A percentile compares a stretch with the other conserved stretches of the same genome.
These are phyloP conservation scores for Penicillium tannophilum DNA, from an alignment of 495 filamentous ascomycete species.

Conservation along the genomic window DNA sequence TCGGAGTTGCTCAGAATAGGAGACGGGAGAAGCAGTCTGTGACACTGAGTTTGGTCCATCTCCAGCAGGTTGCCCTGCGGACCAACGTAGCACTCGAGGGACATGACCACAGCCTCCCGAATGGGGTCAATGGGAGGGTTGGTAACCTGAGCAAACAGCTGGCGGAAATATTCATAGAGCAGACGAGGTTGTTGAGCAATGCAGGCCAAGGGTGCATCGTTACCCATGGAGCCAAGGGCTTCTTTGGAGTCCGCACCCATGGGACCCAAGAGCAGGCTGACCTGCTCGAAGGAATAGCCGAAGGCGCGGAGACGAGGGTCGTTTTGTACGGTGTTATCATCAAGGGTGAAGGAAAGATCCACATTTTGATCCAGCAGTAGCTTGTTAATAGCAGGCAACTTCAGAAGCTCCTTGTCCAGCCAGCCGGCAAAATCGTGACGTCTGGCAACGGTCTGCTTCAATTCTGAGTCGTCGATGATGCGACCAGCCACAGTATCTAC, in stretches of 20 bases:
- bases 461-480: constrained; percentile 92
- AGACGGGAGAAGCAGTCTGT: constrained; percentile 81
- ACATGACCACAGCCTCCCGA: constrained; percentile 98
- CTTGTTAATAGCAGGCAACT: constrained; percentile 71
- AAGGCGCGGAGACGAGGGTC: constrained; percentile 86
- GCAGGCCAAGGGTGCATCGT: constrained; percentile 94
- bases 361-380: constrained; percentile 59
- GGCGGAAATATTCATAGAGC: constrained; percentile 97
- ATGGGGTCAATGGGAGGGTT: constrained; percentile 99
- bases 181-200: constrained; percentile 86
- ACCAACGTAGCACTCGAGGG: constrained; percentile 94
- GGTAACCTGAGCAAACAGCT: constrained; percentile 98
- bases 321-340: constrained; percentile 76
- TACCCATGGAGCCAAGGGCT: constrained; percentile 99
- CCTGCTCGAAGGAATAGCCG: constrained; percentile 96
- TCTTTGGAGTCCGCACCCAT: constrained; percentile 99
- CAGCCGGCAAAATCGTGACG: constrained; percentile 86
- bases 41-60: constrained; percentile 90
- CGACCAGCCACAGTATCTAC: constrained; percentile 95
- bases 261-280: constrained; percentile 88
- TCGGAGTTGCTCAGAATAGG: constrained; percentile 90
- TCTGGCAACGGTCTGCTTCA: constrained; percentile 85
- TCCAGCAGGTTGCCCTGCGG: constrained; percentile 97
- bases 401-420: constrained; percentile 86
- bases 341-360: constrained; percentile 65